Evolutionary conservation across 345 rosid genomes (phyloP).

Genomic region (Noccaea bulbosa): DNA sequence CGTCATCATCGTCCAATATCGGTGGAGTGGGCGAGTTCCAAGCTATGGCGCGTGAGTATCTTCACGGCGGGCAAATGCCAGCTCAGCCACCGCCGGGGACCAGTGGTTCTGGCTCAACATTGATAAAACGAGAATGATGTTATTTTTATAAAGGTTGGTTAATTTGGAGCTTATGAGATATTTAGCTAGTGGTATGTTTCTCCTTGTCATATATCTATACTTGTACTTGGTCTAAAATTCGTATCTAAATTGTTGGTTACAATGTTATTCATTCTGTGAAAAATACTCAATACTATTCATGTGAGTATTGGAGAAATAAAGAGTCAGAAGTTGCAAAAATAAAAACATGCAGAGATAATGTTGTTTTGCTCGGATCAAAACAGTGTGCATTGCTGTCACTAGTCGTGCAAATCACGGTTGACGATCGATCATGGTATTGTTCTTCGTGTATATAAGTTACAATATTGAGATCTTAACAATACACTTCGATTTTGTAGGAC

Average conservation of each 20-base stretch:
- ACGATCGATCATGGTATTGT: no score
- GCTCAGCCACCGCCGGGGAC: slow-evolving; percentile 44
- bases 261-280: background rate
- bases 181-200: slow-evolving; percentile 17
- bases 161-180: slow-evolving; percentile 22
- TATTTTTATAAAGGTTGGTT: slow-evolving; percentile 6
- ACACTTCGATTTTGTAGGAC: no score
- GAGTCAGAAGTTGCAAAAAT: no score
- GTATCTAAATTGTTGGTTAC: slow-evolving; percentile 25
- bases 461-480: no score
- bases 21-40: slow-evolving; percentile 70
- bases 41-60: slow-evolving; percentile 69
- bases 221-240: slow-evolving; percentile 23
- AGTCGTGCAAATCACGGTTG: no score
- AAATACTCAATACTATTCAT: no score
- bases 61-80: slow-evolving; percentile 57
- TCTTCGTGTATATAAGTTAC: no score
- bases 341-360: no score
- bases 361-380: no score
- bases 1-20: slow-evolving; percentile 39
- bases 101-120: slow-evolving; percentile 27
- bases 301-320: no score
- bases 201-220: slow-evolving; percentile 10
- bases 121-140: slow-evolving; percentile 40
- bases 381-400: no score